Evolutionary conservation across 352 stramenopile genomes (phyloP).

Genomic region (Globisporangium nagaii): DNA sequence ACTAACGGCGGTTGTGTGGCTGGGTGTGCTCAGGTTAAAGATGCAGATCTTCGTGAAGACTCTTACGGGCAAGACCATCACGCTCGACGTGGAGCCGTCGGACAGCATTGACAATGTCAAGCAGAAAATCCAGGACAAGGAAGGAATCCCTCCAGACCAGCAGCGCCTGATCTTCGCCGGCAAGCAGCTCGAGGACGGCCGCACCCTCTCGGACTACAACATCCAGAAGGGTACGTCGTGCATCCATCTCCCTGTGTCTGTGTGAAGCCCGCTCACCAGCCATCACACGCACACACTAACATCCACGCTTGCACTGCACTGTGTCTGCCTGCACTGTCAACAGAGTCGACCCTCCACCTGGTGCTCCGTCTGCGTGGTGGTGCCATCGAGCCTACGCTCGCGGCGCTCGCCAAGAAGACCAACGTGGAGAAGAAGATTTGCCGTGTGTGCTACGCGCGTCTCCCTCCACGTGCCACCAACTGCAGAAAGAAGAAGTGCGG

Average conservation of each 20-base stretch:
- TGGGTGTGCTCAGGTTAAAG: slow-evolving; percentile 31
- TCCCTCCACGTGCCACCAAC: slow-evolving; percentile 98
- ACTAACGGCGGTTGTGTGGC: not conserved
- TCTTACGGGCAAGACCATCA: slow-evolving; percentile 96
- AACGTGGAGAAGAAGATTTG: slow-evolving; percentile 99
- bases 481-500: slow-evolving; percentile 99
- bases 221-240: slow-evolving; percentile 90
- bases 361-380: slow-evolving; percentile 93
- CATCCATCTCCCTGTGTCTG: too few species aligned
- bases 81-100: slow-evolving; percentile 94
- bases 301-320: too few species aligned
- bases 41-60: slow-evolving; percentile 99
- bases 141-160: slow-evolving; percentile 92
- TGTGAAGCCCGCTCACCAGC: too few species aligned
- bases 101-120: slow-evolving; percentile 99
- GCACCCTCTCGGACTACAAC: slow-evolving; percentile 93
- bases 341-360: slow-evolving; percentile 95
- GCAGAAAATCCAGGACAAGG: slow-evolving; percentile 92
- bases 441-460: slow-evolving; percentile 99
- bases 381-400: slow-evolving; percentile 95
- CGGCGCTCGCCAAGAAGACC: slow-evolving; percentile 98
- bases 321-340: not conserved
- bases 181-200: slow-evolving; percentile 98
- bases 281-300: too few species aligned
- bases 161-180: slow-evolving; percentile 98